Conservation (phyloP, 129 eudicot genomes). For the Flaveria brownii region DNA sequence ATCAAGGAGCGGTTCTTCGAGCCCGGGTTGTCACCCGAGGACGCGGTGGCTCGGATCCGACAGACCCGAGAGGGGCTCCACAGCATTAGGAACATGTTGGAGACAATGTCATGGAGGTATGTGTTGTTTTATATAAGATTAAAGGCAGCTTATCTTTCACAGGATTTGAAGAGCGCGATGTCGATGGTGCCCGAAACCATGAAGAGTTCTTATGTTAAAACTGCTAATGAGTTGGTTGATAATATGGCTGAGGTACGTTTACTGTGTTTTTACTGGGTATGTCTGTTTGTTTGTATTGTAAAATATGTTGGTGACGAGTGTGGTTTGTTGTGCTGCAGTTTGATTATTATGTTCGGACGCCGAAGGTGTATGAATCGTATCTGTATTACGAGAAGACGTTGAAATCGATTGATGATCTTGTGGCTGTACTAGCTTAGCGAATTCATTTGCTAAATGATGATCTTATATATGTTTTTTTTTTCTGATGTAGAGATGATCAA, state of each 20-base stretch:
- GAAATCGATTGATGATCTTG: conserved; percentile 77
- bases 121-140: conserved; percentile 72
- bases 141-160: conserved; percentile 65
- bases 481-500: conserved; percentile 9
- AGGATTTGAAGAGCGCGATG: conserved; percentile 72
- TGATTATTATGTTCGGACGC: conserved; percentile 67
- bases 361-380: conserved; percentile 80
- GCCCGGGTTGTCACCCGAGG: conserved; percentile 85
- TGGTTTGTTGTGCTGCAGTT: conserved; percentile 45
- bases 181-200: conserved; percentile 48
- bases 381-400: conserved; percentile 85
- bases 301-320: neutral
- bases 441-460: neutral
- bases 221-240: conserved; percentile 79
- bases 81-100: conserved; percentile 76
- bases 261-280: neutral
- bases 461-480: neutral
- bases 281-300: neutral
- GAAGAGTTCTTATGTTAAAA: conserved; percentile 50
- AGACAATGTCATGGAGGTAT: conserved; percentile 88
- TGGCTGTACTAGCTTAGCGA: conserved; percentile 55
- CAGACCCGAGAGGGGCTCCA: conserved; percentile 85
- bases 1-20: conserved; percentile 65
- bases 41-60: conserved; percentile 67
- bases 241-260: conserved; percentile 73